Evolutionary conservation across 2,329 filamentous ascomycete genomes (phyloP), one percentile per base, ranked within the genome.

Genomic region (Talaromyces sp.): DNA sequence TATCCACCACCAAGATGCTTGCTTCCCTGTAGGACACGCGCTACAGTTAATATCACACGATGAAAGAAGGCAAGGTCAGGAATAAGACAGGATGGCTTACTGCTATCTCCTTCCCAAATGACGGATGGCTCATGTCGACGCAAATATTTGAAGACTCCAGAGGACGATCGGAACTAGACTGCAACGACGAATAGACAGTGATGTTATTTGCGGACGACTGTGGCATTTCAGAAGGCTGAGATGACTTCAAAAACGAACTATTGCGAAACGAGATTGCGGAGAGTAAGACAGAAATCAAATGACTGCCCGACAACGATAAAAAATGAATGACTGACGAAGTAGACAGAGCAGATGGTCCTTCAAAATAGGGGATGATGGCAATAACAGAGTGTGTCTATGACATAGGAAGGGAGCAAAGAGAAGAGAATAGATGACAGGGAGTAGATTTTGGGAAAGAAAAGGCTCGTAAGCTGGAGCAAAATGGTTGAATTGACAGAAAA

Each of bases 1-100:
- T 70, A 70, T 35, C 69, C 71, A 49, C 69, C 70, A 64, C 66
- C 69, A 27, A 65, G 65, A 63, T 73, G 71, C 60, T 75, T 75
- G 33, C 67, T 65, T 54, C 68, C 68, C 73, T 76, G 22, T 62
- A 60, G 9, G n/a, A 56, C 37, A 19, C 50, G 33, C 58, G 6
- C 19, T 17, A 47, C 8, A 31, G 22, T 52, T 3, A 59, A 37
- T 31, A 65, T 45, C 50, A 19, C 17, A 41, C 22, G 37, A 13
- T 17, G 60, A 61, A 56, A 62, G 33, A 49, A 54, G 11, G 7
- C 10, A 49, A 54, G 11, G 3, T 4, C n/a, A 17, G 9, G 7
- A 45, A 10, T 62, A 1, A 37, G 31, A 22, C 33, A n/a, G 39
- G 15, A 19, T 27, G 25, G 39, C 60, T 66, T 25, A 66, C 64